Evolutionary conservation across 805 yeast genomes (phyloP), one percentile per base, ranked within the genome.

Genomic region (Metschnikowia vanudenii): DNA sequence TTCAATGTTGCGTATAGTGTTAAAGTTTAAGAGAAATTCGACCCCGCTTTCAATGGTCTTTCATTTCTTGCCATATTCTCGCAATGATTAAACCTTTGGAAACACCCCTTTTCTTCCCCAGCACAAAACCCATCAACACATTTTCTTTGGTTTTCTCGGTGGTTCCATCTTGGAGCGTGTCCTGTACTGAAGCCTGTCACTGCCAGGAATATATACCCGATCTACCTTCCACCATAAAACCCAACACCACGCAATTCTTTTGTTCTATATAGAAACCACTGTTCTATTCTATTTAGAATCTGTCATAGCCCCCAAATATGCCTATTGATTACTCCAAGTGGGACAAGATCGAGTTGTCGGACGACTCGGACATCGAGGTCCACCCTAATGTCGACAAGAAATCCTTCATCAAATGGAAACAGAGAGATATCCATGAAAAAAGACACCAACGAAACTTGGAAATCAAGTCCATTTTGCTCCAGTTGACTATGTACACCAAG

Each of bases 351-450:
- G 99, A 94, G 65, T 72, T 94, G 33, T 88, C 97, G 17, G 99
- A 94, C 64, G 99, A 94, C 66, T 89, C 97, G 8, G 99, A 94
- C 60, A 74, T 94, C 40, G 99, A 94, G 61, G 98, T 92, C 13
- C 99, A 94, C 63, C 99, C 98, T 49, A 94, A 94, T 62, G 99
- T 94, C 28, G 99, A 94, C 65, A 94, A 94, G 63, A 73, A 72
- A 33, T 91, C 98, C 1, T 92, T 94, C 56, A 88, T 94, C 58
- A 80, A 82, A 49, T 92, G 98, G 99, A 92, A 89, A 63, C 99
- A 94, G 69, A 85, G 96, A 60, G 96, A 91, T 57, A 94, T 94
- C 54, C 99, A 94, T 63, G 97, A 92, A 62, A 85, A 90, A 67
- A 82, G 99, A 52, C 78, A 75, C 34, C 88, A 88, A 62, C 73